Evolutionary conservation across 2,329 filamentous ascomycete species (phyloP).

Genomic region (Colletotrichum tamarilloi): DNA sequence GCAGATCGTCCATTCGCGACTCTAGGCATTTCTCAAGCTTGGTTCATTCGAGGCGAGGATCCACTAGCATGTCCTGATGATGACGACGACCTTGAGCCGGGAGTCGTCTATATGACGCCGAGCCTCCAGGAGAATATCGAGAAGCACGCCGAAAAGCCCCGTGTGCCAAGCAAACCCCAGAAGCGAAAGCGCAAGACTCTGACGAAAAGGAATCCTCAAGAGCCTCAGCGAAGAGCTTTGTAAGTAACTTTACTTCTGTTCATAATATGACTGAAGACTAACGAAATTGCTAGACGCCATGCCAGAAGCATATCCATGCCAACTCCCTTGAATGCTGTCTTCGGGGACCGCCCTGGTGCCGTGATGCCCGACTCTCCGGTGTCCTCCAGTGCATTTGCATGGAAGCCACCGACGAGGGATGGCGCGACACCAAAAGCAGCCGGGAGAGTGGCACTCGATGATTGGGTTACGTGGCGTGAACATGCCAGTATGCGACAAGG

Average conservation of each 20-base stretch:
- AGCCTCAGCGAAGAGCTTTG: not conserved
- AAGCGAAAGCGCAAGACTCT: conserved; percentile 15
- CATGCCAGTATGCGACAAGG: not conserved
- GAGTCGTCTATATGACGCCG: not conserved
- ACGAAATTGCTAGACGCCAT: not conserved
- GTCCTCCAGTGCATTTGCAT: not conserved
- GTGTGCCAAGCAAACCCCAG: not conserved
- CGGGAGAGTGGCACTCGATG: not conserved
- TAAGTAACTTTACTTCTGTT: not conserved
- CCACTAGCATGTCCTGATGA: not conserved
- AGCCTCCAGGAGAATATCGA: not conserved
- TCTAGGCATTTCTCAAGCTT: conserved; percentile 13
- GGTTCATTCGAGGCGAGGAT: conserved; percentile 19
- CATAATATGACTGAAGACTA: not conserved
- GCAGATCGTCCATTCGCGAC: conserved; percentile 30
- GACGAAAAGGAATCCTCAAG: conserved; percentile 7
- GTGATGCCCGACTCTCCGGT: not conserved
- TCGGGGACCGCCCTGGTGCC: not conserved
- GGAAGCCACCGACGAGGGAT: conserved; percentile 23
- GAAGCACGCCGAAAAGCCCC: too few species aligned
- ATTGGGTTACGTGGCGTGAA: conserved; percentile 13
- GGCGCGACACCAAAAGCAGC: not conserved
- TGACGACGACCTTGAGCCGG: conserved; percentile 1
- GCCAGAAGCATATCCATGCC: conserved; percentile 30
- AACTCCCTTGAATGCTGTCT: conserved; percentile 5